Percentiles rank a stretch among this genome's conserved stretches.
These are phyloP conservation scores for Tricholoma bakamatsutake DNA, from an alignment of 768 basidiomycete genomes.

Conservation along the genomic window DNA sequence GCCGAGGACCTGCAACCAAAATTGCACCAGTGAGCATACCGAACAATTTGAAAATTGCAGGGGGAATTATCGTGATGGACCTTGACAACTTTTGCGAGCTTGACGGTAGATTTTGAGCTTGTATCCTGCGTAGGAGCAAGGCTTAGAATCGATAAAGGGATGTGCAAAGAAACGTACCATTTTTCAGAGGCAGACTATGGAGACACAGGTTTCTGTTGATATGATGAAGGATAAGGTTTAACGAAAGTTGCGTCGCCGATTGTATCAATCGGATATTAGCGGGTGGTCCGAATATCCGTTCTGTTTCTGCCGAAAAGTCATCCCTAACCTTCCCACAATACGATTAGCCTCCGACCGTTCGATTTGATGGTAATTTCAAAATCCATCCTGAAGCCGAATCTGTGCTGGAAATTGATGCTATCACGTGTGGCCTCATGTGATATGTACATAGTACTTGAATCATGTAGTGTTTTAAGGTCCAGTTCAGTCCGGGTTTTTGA, in stretches of 20 bases:
- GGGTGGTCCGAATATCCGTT: too few relatives aligned
- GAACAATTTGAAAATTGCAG: background rate
- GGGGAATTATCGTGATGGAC: slow-evolving; percentile 33
- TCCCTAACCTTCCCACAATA: too few relatives aligned
- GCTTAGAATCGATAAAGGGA: background rate
- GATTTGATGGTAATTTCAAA: too few relatives aligned
- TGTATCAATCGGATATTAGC: background rate
- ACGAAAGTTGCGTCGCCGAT: background rate
- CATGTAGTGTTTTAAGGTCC: too few relatives aligned
- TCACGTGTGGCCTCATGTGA: too few relatives aligned
- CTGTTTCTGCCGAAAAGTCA: too few relatives aligned
- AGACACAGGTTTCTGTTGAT: slow-evolving; percentile 3
- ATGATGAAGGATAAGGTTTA: slow-evolving; percentile 1
- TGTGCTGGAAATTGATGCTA: too few relatives aligned
- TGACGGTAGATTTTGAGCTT: slow-evolving; percentile 80
- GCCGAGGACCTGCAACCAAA: slow-evolving; percentile 77
- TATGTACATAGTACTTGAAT: too few relatives aligned
- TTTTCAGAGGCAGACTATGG: background rate
- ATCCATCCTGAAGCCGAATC: too few relatives aligned
- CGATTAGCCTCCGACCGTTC: too few relatives aligned
- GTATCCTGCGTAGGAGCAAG: slow-evolving; percentile 49
- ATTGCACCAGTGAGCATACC: background rate
- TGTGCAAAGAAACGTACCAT: background rate
- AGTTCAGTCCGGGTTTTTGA: too few relatives aligned
- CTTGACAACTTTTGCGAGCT: slow-evolving; percentile 98